These are phyloP conservation scores for Trametes sp. DNA, from an alignment of 1,284 basidiomycete genomes.

Conservation along the genomic window DNA sequence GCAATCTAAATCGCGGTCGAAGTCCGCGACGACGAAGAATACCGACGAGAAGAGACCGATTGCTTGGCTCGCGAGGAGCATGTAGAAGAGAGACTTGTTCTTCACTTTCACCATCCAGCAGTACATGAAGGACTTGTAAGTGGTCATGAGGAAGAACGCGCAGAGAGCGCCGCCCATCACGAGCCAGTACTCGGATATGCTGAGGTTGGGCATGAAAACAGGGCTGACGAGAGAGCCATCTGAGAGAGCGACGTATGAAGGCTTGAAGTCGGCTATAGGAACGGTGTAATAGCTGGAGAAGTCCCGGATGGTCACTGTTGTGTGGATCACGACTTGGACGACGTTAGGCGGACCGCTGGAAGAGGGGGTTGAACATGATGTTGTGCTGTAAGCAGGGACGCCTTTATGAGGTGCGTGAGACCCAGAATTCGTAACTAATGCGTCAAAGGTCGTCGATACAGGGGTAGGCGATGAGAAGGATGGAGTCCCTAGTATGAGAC, in stretches of 20 bases:
- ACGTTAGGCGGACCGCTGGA: slow-evolving; percentile 22
- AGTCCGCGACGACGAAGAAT: slow-evolving; percentile 55
- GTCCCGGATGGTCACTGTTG: slow-evolving; percentile 57
- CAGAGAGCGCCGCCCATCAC: slow-evolving; percentile 57
- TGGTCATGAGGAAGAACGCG: slow-evolving; percentile 62
- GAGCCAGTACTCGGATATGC: slow-evolving; percentile 52
- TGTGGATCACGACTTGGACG: slow-evolving; percentile 59
- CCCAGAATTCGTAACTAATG: neutral
- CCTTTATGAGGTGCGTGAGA: neutral
- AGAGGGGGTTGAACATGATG: slow-evolving; percentile 15
- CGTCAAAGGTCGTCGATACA: neutral
- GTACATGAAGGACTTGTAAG: slow-evolving; percentile 59
- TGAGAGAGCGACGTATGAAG: slow-evolving; percentile 53
- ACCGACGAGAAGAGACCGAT: slow-evolving; percentile 56
- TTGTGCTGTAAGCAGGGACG: slow-evolving; percentile 11
- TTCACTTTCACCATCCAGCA: slow-evolving; percentile 63
- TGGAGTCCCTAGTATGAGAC: neutral
- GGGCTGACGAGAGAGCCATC: slow-evolving; percentile 69
- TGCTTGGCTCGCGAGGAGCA: slow-evolving; percentile 62
- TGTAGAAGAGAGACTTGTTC: slow-evolving; percentile 66
- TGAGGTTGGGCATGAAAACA: slow-evolving; percentile 53
- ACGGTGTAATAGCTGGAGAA: slow-evolving; percentile 53
- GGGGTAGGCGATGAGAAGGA: neutral
- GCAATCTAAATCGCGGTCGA: slow-evolving; percentile 49
- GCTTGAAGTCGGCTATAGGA: slow-evolving; percentile 55